These are phyloP conservation scores for Alternaria solani DNA, from an alignment of 2,329 filamentous ascomycete genomes.

Conservation along the genomic window DNA sequence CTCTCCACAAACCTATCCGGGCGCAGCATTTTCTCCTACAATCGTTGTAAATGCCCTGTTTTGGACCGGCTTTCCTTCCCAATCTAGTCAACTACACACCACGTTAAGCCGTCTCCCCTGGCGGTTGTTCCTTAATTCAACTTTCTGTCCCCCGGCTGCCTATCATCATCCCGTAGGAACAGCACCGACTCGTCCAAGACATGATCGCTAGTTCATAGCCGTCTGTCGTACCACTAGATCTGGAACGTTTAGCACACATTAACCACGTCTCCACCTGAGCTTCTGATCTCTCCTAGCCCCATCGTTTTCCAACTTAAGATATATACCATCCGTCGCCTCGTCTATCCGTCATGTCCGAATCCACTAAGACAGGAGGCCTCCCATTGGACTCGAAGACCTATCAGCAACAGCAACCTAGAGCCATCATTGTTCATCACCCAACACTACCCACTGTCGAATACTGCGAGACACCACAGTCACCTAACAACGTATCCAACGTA, in stretches of 20 bases:
- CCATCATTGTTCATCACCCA: slow-evolving; percentile 23
- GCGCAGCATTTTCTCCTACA: slow-evolving; percentile 43
- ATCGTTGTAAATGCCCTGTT: slow-evolving; percentile 42
- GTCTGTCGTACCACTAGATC: slow-evolving; percentile 45
- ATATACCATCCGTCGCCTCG: slow-evolving; percentile 44
- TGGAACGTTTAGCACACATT: slow-evolving; percentile 39
- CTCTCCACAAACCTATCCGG: slow-evolving; percentile 36
- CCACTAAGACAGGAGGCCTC: slow-evolving; percentile 44
- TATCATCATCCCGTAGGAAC: slow-evolving; percentile 38
- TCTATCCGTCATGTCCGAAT: slow-evolving; percentile 44
- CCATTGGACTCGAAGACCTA: slow-evolving; percentile 37
- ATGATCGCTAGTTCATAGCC: slow-evolving; percentile 43
- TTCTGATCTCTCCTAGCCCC: slow-evolving; percentile 43
- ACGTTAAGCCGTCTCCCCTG: slow-evolving; percentile 36
- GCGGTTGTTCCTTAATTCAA: slow-evolving; percentile 41
- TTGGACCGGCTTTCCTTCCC: slow-evolving; percentile 45
- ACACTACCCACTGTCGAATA: slow-evolving; percentile 28
- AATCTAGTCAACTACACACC: slow-evolving; percentile 36
- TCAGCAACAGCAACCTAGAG: slow-evolving; percentile 33
- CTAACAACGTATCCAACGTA: slow-evolving; percentile 37
- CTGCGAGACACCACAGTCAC: slow-evolving; percentile 35
- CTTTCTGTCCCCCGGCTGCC: slow-evolving; percentile 38
- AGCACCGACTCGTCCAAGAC: slow-evolving; percentile 39
- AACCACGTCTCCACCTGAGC: slow-evolving; percentile 42
- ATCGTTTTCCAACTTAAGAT: slow-evolving; percentile 32